phyloP scores from a whole-genome alignment of 768 basidiomycete genomes.

The Tricholomella constricta region DNA sequence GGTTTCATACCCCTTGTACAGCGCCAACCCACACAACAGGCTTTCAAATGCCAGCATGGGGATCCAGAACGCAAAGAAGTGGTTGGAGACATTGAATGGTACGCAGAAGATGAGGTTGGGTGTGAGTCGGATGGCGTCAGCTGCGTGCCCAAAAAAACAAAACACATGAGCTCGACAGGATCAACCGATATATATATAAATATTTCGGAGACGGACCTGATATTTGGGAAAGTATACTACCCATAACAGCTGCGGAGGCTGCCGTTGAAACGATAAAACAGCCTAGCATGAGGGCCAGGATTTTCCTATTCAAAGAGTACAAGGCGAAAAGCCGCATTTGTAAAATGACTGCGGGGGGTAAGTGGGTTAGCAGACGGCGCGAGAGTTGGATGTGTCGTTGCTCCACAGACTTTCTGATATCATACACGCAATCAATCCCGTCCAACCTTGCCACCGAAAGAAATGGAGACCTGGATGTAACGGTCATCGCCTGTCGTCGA shows the following conservation, averaged over 20 bases:
- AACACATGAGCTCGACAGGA: neutral
- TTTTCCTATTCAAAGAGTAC: slow-evolving; percentile 52
- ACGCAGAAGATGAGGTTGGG: slow-evolving; percentile 42
- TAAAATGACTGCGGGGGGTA: slow-evolving; percentile 45
- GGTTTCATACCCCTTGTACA: slow-evolving; percentile 51
- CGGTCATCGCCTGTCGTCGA: too few species aligned
- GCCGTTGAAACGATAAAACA: slow-evolving; percentile 42
- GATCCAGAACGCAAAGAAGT: slow-evolving; percentile 62
- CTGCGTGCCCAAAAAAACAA: slow-evolving; percentile 3
- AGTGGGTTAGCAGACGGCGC: neutral
- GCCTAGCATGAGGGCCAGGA: slow-evolving; percentile 47
- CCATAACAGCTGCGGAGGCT: slow-evolving; percentile 51
- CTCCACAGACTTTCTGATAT: slow-evolving; percentile 52
- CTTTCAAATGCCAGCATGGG: slow-evolving; percentile 58
- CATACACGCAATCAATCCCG: slow-evolving; percentile 53
- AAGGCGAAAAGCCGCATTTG: slow-evolving; percentile 67
- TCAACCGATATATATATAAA: neutral
- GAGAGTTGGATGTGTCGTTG: neutral
- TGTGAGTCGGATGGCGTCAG: slow-evolving; percentile 17
- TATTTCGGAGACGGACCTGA: slow-evolving; percentile 34
- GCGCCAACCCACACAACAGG: slow-evolving; percentile 51
- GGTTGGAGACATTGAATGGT: slow-evolving; percentile 36
- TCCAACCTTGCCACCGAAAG: slow-evolving; percentile 65
- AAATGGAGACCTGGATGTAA: slow-evolving; percentile 38
- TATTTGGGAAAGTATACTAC: slow-evolving; percentile 39